These are phyloP conservation scores for Aquilaria sinensis DNA, from an alignment of 345 rosid species.

Conservation along the genomic window DNA sequence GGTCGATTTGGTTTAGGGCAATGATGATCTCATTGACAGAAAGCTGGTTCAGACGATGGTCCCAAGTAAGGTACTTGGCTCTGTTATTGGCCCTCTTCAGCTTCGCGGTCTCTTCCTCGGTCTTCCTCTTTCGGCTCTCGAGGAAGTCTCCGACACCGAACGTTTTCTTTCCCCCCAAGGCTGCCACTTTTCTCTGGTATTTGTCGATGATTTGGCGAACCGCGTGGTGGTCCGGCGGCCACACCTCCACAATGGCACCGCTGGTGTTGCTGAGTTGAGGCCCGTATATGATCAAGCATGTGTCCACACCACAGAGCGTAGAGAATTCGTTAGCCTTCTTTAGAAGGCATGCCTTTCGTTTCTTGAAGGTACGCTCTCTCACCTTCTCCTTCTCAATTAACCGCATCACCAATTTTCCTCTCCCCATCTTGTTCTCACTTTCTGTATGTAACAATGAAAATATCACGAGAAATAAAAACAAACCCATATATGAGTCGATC, in stretches of 20 bases:
- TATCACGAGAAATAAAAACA: not conserved
- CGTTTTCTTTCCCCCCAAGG: not conserved
- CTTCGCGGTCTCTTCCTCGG: not conserved
- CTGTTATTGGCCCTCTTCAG: conserved; percentile 1
- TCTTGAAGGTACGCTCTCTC: not conserved
- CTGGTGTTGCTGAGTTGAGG: not conserved
- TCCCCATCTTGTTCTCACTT: conserved; percentile 3
- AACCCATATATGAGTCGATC: not conserved
- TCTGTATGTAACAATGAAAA: not conserved
- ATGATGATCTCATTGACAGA: too few species aligned
- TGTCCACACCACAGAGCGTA: conserved; percentile 4
- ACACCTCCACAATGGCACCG: not conserved
- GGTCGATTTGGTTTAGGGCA: too few species aligned
- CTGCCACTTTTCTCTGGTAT: not conserved
- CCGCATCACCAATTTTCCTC: conserved; percentile 4
- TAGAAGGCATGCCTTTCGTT: conserved; percentile 2
- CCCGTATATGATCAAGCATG: conserved; percentile 6
- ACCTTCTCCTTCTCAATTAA: conserved; percentile 8
- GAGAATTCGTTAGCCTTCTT: conserved; percentile 11
- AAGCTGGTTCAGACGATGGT: conserved; percentile 3
- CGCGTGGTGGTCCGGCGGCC: conserved; percentile 4
- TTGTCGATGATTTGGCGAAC: not conserved
- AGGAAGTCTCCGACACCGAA: not conserved
- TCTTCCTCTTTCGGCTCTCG: not conserved
- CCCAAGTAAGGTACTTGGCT: conserved; percentile 12